These are phyloP conservation scores for Coemansia sp. DNA, from an alignment of 192 early-diverging fungal species.

Conservation along the genomic window DNA sequence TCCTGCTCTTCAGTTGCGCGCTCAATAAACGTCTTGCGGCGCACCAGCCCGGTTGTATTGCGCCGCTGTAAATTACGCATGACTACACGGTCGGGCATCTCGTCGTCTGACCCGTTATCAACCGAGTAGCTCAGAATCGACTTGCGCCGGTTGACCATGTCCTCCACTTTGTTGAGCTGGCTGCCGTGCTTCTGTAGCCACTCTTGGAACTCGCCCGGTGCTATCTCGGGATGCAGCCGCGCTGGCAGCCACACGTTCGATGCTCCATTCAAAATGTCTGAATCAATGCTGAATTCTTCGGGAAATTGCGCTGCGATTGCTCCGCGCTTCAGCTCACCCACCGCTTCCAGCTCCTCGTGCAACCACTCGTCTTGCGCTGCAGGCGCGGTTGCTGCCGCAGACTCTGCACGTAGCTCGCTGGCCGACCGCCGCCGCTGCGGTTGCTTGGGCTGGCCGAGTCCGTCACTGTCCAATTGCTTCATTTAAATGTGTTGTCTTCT, in stretches of 20 bases:
- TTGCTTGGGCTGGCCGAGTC: neutral
- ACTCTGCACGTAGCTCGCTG: neutral
- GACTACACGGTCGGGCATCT: neutral
- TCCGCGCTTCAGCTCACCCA: constrained; percentile 55
- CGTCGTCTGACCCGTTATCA: constrained; percentile 19
- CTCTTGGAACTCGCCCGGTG: constrained; percentile 56
- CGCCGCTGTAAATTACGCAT: constrained; percentile 19
- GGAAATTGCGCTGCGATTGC: constrained; percentile 56
- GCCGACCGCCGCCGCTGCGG: neutral
- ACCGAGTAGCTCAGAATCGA: constrained; percentile 54
- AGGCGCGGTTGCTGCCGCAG: neutral
- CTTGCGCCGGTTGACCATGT: constrained; percentile 44
- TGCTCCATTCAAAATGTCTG: constrained; percentile 42
- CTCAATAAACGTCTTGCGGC: constrained; percentile 48
- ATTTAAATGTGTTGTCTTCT: neutral
- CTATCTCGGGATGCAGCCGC: constrained; percentile 58
- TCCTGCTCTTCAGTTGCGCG: constrained; percentile 31
- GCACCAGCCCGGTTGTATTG: constrained; percentile 43
- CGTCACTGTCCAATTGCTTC: neutral
- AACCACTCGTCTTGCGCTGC: constrained; percentile 29
- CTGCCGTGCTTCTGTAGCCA: constrained; percentile 54
- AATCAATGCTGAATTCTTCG: constrained; percentile 53
- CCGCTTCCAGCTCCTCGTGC: constrained; percentile 46
- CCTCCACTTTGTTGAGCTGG: constrained; percentile 43
- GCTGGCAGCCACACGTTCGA: constrained; percentile 59